Percentiles rank a stretch among this genome's conserved stretches.
These are phyloP conservation scores for Aspergillus proliferans DNA, from an alignment of 2,329 filamentous ascomycete species.

Conservation along the genomic window DNA sequence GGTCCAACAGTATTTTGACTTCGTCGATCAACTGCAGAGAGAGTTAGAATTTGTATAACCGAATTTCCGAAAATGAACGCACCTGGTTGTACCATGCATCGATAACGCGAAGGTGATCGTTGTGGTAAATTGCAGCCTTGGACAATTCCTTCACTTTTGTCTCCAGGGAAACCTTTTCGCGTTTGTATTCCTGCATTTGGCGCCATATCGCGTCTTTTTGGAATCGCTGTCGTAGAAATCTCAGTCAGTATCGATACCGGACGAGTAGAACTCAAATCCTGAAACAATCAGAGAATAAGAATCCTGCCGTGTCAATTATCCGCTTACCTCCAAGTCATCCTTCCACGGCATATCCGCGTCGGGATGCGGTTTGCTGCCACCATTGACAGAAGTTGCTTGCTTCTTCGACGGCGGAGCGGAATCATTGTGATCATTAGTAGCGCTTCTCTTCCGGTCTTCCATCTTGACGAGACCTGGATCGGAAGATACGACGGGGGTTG, in stretches of 20 bases:
- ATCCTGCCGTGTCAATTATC: not conserved
- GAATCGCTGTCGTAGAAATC: constrained; percentile 57
- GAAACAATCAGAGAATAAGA: too few relatives aligned
- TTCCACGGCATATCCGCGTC: constrained; percentile 65
- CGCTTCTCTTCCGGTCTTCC: constrained; percentile 98
- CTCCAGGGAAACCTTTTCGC: constrained; percentile 77
- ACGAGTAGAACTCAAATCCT: not conserved
- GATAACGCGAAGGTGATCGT: constrained; percentile 84
- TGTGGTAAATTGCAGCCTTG: constrained; percentile 72
- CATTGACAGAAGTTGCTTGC: constrained; percentile 72
- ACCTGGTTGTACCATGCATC: constrained; percentile 96
- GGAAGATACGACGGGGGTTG: constrained; percentile 66
- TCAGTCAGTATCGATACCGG: constrained; percentile 30
- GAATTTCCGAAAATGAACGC: constrained; percentile 26
- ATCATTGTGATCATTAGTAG: constrained; percentile 72
- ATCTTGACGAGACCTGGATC: constrained; percentile 81
- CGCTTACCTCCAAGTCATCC: constrained; percentile 66
- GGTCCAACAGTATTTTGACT: constrained; percentile 37
- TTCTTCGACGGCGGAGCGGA: constrained; percentile 85
- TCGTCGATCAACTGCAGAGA: constrained; percentile 38
- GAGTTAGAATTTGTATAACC: constrained; percentile 7
- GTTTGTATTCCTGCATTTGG: constrained; percentile 97
- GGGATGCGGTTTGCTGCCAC: constrained; percentile 57
- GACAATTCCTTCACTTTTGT: constrained; percentile 72
- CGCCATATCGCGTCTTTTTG: constrained; percentile 96